Evolutionary conservation across 163 green algal genomes (phyloP).

Genomic region (Scenedesmus sp.): DNA sequence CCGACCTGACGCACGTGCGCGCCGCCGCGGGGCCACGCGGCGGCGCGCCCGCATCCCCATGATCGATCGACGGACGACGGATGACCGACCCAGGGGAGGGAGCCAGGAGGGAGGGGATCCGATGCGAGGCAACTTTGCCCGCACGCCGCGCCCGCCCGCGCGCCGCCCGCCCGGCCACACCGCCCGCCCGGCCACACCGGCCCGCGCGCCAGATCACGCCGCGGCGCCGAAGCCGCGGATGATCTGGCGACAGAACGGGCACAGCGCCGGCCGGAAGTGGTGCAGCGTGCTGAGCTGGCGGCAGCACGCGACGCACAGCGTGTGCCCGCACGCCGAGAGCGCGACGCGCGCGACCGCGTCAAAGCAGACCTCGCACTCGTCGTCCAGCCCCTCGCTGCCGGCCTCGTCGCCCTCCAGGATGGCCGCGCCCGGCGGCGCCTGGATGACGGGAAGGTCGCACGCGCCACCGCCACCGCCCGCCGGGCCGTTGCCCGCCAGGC

Average conservation of each 20-base stretch:
- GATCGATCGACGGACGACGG: no score
- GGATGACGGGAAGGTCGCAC: neutral
- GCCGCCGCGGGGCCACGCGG: no score
- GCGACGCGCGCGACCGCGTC: conserved; percentile 10
- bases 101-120: no score
- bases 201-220: no score
- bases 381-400: conserved; percentile 18
- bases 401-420: neutral
- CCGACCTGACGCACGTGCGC: no score
- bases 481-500: neutral
- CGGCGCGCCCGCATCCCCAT: no score
- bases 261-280: conserved; percentile 57
- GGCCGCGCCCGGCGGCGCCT: neutral
- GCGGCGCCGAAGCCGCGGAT: conserved; percentile 17
- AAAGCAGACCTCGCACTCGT: conserved; percentile 45
- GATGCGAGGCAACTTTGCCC: no score
- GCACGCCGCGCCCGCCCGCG: no score
- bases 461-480: no score
- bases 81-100: no score
- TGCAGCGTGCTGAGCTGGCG: conserved; percentile 55
- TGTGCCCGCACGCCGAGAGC: conserved; percentile 47
- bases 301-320: conserved; percentile 52
- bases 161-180: no score
- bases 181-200: no score
- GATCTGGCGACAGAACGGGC: conserved; percentile 55